These are phyloP conservation scores for Torulaspora delbrueckii DNA, from an alignment of 805 yeast species.

Conservation along the genomic window DNA sequence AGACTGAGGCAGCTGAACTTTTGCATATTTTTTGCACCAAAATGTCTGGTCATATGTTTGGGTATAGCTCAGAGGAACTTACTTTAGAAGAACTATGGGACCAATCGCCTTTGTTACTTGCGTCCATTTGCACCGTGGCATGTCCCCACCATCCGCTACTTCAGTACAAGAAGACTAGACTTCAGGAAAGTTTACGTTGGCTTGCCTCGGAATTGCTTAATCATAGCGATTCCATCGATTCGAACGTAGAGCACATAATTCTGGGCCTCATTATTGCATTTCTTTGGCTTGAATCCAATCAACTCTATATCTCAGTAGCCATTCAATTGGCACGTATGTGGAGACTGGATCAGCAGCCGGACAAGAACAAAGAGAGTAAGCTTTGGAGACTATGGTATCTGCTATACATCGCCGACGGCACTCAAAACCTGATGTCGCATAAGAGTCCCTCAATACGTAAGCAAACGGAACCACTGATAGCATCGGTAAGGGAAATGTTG, in stretches of 20 bases:
- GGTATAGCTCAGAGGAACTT: conserved; percentile 52
- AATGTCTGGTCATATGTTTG: conserved; percentile 61
- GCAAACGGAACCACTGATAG: conserved; percentile 40
- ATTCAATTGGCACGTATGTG: conserved; percentile 53
- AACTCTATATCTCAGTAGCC: conserved; percentile 62
- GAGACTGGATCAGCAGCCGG: conserved; percentile 13
- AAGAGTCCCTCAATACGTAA: conserved; percentile 52
- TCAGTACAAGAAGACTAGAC: conserved; percentile 8
- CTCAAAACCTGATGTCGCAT: conserved; percentile 57
- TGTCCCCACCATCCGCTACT: conserved; percentile 51
- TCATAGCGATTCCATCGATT: conserved; percentile 36
- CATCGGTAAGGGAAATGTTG: conserved; percentile 11
- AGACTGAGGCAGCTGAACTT: conserved; percentile 40
- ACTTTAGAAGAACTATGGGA: conserved; percentile 49
- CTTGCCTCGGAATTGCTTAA: conserved; percentile 33
- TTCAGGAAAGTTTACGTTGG: conserved; percentile 35
- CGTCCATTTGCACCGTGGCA: conserved; percentile 57
- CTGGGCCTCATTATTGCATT: conserved; percentile 61
- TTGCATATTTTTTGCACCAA: conserved; percentile 49
- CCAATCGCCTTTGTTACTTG: conserved; percentile 52
- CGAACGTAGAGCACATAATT: conserved; percentile 55
- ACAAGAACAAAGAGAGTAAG: conserved; percentile 20
- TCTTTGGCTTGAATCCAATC: conserved; percentile 62
- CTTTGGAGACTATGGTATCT: conserved; percentile 62
- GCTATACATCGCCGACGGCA: conserved; percentile 61